Base-by-base conservation (phyloP, 164 flowering plant species). In the Saururus chinensis region DNA sequence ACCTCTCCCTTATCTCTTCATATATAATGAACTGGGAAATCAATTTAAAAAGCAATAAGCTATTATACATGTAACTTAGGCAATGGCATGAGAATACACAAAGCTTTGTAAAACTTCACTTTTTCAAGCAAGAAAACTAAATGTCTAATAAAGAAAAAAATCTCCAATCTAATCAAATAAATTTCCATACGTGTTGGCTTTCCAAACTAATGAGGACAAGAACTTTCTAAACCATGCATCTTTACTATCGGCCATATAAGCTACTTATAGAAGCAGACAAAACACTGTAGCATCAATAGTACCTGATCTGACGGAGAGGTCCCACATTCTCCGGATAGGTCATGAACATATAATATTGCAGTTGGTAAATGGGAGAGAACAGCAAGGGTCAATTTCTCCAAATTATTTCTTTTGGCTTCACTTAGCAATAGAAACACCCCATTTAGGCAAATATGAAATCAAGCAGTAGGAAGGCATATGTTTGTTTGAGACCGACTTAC, bases 261-360 rank as follows among this genome's bases (percentile, higher is more conserved):
- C 30, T 30, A 30, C 37, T 30, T 30, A 30, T 30, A 30, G 37
- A 24, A 23, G 59, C 35, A 22, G 8, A 10, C 0, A 22, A 25
- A 56, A 56, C 13, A 17, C 4, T 3, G 11, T 4, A 56, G n/a
- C 21, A 21, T 17, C 59, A 56, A 56, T 8, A 57, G 62, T 77
- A 90, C 99, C 97, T 93, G 99, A 81, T 93, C 92, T 66, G 91
- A 81, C 60, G 97, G 81, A 23, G 92, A 86, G 42, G 82, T 88
- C 24, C 99, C 96, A 76, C 99, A 93, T 76, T 93, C 89, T 72
- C 99, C 99, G 49, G 97, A 64, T 24, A 93, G 79, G 64, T 90
- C 99, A 75, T 93, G 99, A 61, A 93, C 99, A 71, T 73, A 93
- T 26, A 93, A 73, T 60, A 90, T 71, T 14, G 97, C 97, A 60